phyloP scores from a whole-genome alignment of 2,329 filamentous ascomycete species.

The Kalaharituber pfeilii region DNA sequence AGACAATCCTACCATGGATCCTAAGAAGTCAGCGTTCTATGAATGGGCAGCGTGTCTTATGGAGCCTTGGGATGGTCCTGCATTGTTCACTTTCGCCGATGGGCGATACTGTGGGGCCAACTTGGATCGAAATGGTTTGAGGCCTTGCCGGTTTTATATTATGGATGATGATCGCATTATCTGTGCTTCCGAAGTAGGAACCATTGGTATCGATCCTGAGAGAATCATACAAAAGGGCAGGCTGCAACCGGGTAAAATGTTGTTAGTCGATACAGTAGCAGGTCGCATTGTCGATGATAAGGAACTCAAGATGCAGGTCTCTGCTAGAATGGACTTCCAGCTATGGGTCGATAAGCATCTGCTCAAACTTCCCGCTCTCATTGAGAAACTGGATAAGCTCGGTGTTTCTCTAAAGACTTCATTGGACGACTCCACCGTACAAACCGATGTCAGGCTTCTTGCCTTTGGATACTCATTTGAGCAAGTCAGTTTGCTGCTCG shows the following conservation, averaged over 20 bases:
- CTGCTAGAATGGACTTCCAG: constrained; percentile 74
- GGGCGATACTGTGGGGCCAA: constrained; percentile 95
- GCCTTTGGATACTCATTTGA: constrained; percentile 91
- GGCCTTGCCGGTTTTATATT: constrained; percentile 92
- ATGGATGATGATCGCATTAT: constrained; percentile 95
- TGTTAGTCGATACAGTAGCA: constrained; percentile 77
- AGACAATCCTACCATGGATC: constrained; percentile 79
- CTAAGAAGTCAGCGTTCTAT: constrained; percentile 91
- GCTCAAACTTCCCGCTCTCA: constrained; percentile 59
- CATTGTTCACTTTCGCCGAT: constrained; percentile 91
- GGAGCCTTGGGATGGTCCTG: constrained; percentile 96
- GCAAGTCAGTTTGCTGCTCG: constrained; percentile 79
- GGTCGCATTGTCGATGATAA: constrained; percentile 88
- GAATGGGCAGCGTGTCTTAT: constrained; percentile 98
- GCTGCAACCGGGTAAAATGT: constrained; percentile 85
- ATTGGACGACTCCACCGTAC: constrained; percentile 52
- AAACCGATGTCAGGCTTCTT: constrained; percentile 67
- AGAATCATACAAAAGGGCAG: constrained; percentile 81
- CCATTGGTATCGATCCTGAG: constrained; percentile 80
- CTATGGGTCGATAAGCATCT: constrained; percentile 76
- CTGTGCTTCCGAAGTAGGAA: constrained; percentile 90
- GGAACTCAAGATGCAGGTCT: constrained; percentile 76
- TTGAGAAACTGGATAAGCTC: constrained; percentile 41
- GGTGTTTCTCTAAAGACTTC: constrained; percentile 46
- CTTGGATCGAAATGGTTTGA: constrained; percentile 83